Conservation (phyloP, 345 rosid genomes). For the Linum tenue region DNA sequence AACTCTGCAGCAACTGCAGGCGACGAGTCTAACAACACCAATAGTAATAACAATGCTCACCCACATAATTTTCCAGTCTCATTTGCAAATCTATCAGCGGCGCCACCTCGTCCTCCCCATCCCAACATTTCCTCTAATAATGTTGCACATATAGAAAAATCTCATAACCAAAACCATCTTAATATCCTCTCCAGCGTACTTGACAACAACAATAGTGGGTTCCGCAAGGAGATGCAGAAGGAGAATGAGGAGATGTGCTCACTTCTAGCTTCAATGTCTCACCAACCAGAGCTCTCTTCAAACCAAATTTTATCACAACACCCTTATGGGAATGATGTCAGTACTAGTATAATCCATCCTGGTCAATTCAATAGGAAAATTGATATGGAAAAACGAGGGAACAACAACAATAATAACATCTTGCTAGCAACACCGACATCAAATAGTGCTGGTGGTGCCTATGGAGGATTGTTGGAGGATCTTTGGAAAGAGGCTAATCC, state of each 20-base stretch:
- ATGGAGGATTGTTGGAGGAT: background rate
- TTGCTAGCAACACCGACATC: background rate
- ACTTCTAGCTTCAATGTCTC: background rate
- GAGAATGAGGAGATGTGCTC: slow-evolving; percentile 3
- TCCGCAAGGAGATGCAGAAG: slow-evolving; percentile 1
- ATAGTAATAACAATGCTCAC: background rate
- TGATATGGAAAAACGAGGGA: background rate
- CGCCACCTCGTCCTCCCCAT: background rate
- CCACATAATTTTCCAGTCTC: background rate
- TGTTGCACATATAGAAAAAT: background rate
- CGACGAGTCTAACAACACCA: background rate
- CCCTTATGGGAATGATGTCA: background rate
- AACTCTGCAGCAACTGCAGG: background rate
- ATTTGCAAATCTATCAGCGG: background rate
- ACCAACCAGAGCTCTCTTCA: background rate
- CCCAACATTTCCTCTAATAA: background rate
- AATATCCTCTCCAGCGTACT: background rate
- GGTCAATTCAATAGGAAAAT: background rate
- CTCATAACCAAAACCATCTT: background rate
- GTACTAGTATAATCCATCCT: background rate
- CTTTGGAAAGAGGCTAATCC: background rate
- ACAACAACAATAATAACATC: background rate
- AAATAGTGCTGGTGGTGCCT: background rate
- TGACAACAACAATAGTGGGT: background rate
- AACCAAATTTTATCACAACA: background rate